Base-by-base conservation (phyloP, 2,329 filamentous ascomycete genomes). In the Annulohypoxylon truncatum region DNA sequence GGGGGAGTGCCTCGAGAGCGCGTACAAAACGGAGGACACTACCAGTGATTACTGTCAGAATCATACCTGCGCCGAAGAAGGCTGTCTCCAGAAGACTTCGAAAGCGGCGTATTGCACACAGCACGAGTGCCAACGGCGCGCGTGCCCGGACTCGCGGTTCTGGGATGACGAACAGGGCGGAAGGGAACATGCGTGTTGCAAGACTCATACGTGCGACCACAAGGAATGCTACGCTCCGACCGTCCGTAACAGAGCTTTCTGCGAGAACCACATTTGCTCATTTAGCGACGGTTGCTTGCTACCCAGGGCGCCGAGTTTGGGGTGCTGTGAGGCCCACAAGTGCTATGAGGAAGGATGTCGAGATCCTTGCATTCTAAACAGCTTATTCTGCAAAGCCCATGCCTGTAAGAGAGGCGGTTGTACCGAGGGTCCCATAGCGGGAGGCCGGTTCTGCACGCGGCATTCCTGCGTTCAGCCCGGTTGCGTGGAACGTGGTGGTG, bases 41-140 rank as follows among this genome's bases (percentile, higher is more conserved):
- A 20, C 29, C 7, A 62, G 68, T 7, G 48, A 61, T 9, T 66
- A 52, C 33, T 70, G 68, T 15, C 35, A 10, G 1, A 38, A 6
- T 13, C 68, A 70, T 22, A 70, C 65, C 4, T 70, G 68, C 9
- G 50, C 59, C n/a, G 52, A 66, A 18, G 26, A 22, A 2, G 62
- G 42, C 3, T 70, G 68, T 8, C 55, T 64, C 5, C 52, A 28
- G n/a, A 33, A 28, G 20, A 48, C 35, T 9, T 58, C 65, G 18
- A 51, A 29, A 13, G 24, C 26, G n/a, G 24, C 68, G 10, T 63
- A 64, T 44, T 70, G 68, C 10, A 31, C 50, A 26, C 58, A 64
- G 9, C 68, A 70, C 35, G 55, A 66, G 38, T 70, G 68, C 9
- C 55, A 44, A 28, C 66, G 65, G 33, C 68, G 62, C 31, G 26